Conservation (phyloP, 1,284 basidiomycete species). For the Neotropicomus parvogracilis region DNA sequence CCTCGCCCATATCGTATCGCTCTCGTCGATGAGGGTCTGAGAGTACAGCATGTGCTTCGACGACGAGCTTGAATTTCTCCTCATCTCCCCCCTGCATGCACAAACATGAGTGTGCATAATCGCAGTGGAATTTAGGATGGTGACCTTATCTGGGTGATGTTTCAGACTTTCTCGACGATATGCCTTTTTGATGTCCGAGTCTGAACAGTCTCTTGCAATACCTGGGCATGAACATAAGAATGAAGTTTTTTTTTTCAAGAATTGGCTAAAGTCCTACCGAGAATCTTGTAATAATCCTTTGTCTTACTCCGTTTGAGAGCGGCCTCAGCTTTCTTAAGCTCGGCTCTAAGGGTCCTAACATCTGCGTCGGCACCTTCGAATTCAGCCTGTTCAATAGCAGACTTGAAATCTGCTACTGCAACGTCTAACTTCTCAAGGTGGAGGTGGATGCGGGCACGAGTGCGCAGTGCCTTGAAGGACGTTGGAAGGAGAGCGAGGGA, state of each 20-base stretch:
- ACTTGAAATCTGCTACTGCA: conserved; percentile 73
- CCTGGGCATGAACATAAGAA: conserved; percentile 41
- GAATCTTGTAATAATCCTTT: conserved; percentile 82
- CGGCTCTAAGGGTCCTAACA: conserved; percentile 55
- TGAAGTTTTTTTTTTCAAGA: background rate
- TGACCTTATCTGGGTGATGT: conserved; percentile 82
- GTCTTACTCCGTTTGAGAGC: conserved; percentile 79
- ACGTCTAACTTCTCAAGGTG: conserved; percentile 74
- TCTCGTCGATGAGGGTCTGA: conserved; percentile 66
- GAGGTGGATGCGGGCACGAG: conserved; percentile 76
- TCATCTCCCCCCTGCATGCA: conserved; percentile 63
- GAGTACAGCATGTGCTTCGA: conserved; percentile 72
- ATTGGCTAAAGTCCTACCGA: conserved; percentile 35
- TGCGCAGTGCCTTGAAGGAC: conserved; percentile 83
- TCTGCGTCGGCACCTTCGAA: conserved; percentile 62
- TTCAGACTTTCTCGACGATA: conserved; percentile 74
- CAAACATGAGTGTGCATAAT: conserved; percentile 3
- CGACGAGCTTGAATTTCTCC: conserved; percentile 83
- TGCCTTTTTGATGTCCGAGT: conserved; percentile 75
- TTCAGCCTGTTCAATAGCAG: conserved; percentile 67
- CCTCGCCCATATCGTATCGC: conserved; percentile 74
- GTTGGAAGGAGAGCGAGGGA: conserved; percentile 62
- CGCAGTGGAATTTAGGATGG: background rate
- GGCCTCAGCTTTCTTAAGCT: conserved; percentile 75
- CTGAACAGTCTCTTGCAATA: conserved; percentile 55